A percentile compares a stretch with the other conserved stretches of the same genome.
Conservation (phyloP, 495 filamentous ascomycete species). For the Podospora australis region DNA sequence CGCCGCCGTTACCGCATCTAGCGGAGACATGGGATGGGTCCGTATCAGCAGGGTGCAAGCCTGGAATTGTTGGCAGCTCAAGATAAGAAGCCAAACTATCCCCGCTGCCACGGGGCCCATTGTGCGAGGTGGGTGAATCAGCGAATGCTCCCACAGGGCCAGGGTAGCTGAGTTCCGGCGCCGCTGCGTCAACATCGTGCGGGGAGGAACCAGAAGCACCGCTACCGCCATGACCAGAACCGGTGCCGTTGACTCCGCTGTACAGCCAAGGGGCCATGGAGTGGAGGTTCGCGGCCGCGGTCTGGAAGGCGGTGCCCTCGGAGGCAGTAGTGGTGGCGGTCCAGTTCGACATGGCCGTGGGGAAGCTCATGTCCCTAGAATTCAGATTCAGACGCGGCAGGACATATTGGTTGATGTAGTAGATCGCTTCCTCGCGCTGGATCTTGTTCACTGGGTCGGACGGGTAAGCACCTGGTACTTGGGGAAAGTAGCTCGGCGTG, state of each 20-base stretch:
- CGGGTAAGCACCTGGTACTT: constrained; percentile 31
- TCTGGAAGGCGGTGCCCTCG: neutral
- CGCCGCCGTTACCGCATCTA: neutral
- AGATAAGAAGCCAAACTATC: neutral
- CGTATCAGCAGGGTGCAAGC: neutral
- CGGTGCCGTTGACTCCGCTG: constrained; percentile 20
- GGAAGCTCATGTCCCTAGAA: constrained; percentile 32
- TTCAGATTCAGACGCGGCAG: constrained; percentile 45
- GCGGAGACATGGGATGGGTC: no score
- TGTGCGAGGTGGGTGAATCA: no score
- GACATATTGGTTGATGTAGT: constrained; percentile 61
- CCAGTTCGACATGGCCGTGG: constrained; percentile 22
- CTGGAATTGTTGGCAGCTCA: no score
- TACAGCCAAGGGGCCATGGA: constrained; percentile 42
- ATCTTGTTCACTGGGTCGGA: constrained; percentile 50
- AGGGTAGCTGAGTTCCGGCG: constrained; percentile 28
- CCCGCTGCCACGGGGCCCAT: no score
- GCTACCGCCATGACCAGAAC: constrained; percentile 5
- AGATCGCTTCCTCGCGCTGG: constrained; percentile 55
- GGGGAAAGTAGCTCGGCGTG: constrained; percentile 46
- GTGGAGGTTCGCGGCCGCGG: constrained; percentile 23
- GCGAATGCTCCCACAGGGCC: constrained; percentile 14
- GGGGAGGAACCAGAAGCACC: constrained; percentile 5
- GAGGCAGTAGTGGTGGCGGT: neutral
- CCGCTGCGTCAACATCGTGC: constrained; percentile 17